These are phyloP conservation scores for Saksenaea oblongispora DNA, from an alignment of 371 early-diverging fungal genomes.

Conservation along the genomic window DNA sequence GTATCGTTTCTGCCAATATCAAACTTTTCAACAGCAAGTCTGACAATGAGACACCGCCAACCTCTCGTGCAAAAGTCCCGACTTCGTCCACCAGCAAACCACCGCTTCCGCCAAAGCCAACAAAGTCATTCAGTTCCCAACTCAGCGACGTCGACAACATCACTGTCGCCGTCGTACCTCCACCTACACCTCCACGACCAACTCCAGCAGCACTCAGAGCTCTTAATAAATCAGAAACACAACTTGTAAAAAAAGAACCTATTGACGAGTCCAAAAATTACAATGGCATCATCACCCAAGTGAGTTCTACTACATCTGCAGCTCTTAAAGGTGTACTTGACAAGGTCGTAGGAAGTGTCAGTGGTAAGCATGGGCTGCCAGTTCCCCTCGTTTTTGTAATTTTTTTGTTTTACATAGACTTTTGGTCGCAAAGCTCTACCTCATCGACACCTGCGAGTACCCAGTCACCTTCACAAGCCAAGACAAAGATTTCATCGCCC, in stretches of 20 bases:
- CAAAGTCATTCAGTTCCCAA: constrained; percentile 3
- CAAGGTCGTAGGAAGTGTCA: constrained; percentile 57
- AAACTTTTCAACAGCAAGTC: constrained; percentile 27
- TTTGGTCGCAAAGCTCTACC: constrained; percentile 5
- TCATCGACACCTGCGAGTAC: neutral
- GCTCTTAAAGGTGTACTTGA: constrained; percentile 70
- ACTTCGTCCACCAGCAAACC: neutral
- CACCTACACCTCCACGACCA: constrained; percentile 4
- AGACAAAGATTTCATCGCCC: constrained; percentile 57
- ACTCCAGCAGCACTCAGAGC: neutral
- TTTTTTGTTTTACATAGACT: constrained; percentile 2
- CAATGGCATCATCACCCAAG: constrained; percentile 23
- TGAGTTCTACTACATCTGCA: constrained; percentile 19
- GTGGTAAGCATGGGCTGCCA: neutral
- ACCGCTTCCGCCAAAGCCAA: constrained; percentile 1
- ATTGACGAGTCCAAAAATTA: neutral
- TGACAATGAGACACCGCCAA: constrained; percentile 9
- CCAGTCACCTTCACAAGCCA: constrained; percentile 9
- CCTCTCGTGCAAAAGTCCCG: neutral
- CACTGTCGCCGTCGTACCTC: neutral
- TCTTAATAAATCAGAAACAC: neutral
- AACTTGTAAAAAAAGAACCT: neutral
- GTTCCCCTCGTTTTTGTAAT: neutral
- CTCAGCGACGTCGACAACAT: neutral
- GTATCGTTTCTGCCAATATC: constrained; percentile 33